These are phyloP conservation scores for Rubia yunnanensis DNA, from an alignment of 257 asterid species.

Conservation along the genomic window DNA sequence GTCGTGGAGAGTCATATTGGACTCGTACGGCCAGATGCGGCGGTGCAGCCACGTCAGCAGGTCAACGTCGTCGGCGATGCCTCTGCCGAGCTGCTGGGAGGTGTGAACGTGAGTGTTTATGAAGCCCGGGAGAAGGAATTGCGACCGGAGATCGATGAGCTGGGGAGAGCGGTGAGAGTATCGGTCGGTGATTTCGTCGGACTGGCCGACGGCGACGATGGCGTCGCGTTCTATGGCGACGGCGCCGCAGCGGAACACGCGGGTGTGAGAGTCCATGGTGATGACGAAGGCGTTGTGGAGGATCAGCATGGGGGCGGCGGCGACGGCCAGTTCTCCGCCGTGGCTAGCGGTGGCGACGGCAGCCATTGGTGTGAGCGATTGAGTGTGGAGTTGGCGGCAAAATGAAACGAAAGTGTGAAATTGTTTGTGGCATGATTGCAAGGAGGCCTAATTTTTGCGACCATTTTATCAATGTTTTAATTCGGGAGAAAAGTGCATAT, in stretches of 20 bases:
- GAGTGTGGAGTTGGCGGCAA: neutral
- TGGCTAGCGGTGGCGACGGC: neutral
- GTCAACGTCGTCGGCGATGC: conserved; percentile 74
- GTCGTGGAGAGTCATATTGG: conserved; percentile 63
- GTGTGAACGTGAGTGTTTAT: conserved; percentile 81
- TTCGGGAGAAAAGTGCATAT: too few species aligned
- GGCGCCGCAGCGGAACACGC: conserved; percentile 58
- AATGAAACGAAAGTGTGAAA: neutral
- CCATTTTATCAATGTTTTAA: too few species aligned
- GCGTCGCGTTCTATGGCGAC: conserved; percentile 40
- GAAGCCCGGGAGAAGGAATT: conserved; percentile 56
- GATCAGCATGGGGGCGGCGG: conserved; percentile 13
- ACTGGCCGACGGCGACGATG: conserved; percentile 51
- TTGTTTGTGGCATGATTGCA: too few species aligned
- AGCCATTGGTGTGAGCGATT: neutral
- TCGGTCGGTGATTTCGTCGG: conserved; percentile 33
- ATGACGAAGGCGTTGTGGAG: conserved; percentile 57
- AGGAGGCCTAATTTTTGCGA: too few species aligned
- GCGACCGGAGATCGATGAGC: conserved; percentile 38
- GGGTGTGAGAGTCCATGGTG: conserved; percentile 49
- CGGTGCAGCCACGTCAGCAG: conserved; percentile 72
- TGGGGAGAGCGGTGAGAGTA: conserved; percentile 35
- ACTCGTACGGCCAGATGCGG: conserved; percentile 80
- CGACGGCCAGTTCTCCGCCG: neutral
- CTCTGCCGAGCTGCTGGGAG: conserved; percentile 71